phyloP scores from a whole-genome alignment of 192 early-diverging fungal species.

The Backusella parvicylindrica region DNA sequence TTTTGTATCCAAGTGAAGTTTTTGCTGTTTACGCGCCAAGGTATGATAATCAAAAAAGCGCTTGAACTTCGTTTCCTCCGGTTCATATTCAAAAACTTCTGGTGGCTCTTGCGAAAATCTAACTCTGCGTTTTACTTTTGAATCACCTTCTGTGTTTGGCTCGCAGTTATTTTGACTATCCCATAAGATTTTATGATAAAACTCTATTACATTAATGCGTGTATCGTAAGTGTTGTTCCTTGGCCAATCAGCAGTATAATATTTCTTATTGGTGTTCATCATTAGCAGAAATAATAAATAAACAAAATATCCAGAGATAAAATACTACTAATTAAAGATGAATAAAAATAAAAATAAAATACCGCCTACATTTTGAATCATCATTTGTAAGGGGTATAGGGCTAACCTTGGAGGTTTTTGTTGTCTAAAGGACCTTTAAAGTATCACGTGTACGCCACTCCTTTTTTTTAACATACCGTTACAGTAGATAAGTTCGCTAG shows the following conservation, averaged over 20 bases:
- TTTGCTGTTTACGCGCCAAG: background rate
- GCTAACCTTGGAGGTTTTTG: background rate
- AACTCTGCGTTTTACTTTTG: background rate
- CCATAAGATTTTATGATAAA: background rate
- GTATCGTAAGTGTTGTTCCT: background rate
- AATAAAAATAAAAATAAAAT: constrained; percentile 3
- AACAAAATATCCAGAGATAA: background rate
- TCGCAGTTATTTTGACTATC: background rate
- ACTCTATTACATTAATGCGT: background rate
- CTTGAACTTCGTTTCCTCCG: background rate
- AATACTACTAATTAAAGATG: background rate
- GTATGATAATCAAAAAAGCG: background rate
- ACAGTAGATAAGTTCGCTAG: background rate
- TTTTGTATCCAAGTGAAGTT: background rate
- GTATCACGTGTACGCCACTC: background rate
- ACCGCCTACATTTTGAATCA: background rate
- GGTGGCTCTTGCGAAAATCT: background rate
- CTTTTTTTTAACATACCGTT: background rate
- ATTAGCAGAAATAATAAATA: background rate
- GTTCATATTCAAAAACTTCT: background rate
- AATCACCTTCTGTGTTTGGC: background rate
- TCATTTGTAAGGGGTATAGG: background rate
- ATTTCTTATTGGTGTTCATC: background rate
- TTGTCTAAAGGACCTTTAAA: background rate
- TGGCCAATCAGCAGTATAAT: background rate